These are phyloP conservation scores for Periconia sp. DNA, from an alignment of 2,329 filamentous ascomycete genomes.

Conservation along the genomic window DNA sequence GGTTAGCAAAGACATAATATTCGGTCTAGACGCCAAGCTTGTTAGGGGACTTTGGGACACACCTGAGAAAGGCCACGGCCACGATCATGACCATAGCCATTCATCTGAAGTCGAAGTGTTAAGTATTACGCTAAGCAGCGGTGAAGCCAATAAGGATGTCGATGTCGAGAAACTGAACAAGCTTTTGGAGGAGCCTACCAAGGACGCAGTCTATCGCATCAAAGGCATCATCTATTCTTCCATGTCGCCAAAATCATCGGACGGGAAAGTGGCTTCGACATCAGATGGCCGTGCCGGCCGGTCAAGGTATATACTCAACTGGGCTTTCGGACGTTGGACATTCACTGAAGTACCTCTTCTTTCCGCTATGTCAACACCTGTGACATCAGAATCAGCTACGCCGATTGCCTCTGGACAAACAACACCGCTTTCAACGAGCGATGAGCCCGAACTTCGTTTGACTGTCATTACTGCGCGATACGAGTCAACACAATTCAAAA, in stretches of 20 bases:
- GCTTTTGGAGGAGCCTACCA: constrained; percentile 73
- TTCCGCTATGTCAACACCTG: constrained; percentile 21
- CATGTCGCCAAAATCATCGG: constrained; percentile 51
- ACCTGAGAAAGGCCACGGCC: constrained; percentile 42
- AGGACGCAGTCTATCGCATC: constrained; percentile 94
- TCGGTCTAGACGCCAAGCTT: constrained; percentile 85
- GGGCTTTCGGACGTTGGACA: constrained; percentile 96
- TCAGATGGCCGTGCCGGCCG: constrained; percentile 40
- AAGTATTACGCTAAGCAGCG: constrained; percentile 66
- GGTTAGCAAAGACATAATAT: constrained; percentile 76
- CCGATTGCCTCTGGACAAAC: constrained; percentile 16
- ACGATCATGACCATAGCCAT: constrained; percentile 61
- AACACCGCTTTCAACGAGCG: constrained; percentile 48
- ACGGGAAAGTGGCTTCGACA: constrained; percentile 30
- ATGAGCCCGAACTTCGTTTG: constrained; percentile 64
- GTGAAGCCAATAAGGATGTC: constrained; percentile 57
- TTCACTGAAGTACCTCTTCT: constrained; percentile 64
- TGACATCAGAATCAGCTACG: constrained; percentile 22
- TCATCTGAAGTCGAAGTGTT: constrained; percentile 88
- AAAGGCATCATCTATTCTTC: constrained; percentile 66
- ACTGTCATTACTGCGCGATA: constrained; percentile 74
- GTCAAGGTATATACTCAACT: constrained; percentile 85
- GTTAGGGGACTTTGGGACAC: constrained; percentile 52
- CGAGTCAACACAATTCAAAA: constrained; percentile 77
- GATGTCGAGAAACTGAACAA: constrained; percentile 57